phyloP scores from a whole-genome alignment of 805 yeast species.

The Nakazawaea pomicola region DNA sequence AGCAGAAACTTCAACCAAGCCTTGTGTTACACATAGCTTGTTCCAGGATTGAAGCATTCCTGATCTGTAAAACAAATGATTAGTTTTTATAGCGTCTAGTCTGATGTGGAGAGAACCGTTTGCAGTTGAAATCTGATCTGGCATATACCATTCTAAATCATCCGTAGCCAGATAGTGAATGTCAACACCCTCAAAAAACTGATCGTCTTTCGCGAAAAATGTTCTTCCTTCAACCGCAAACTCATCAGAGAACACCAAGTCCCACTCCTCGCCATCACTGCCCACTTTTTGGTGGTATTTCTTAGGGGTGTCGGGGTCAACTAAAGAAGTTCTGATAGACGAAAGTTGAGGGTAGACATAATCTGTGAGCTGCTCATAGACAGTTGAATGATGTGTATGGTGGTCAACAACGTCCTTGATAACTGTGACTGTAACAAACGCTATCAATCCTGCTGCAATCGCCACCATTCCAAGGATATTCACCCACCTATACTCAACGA shows the following conservation, averaged over 20 bases:
- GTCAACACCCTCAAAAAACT: constrained; percentile 74
- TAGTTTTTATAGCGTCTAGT: constrained; percentile 71
- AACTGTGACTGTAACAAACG: neutral
- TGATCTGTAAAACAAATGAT: constrained; percentile 67
- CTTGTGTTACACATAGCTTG: constrained; percentile 75
- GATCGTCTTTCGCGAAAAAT: constrained; percentile 78
- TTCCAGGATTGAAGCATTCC: constrained; percentile 92
- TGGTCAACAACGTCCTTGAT: neutral
- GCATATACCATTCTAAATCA: constrained; percentile 85
- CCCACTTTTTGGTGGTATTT: constrained; percentile 41
- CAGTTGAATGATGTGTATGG: constrained; percentile 16
- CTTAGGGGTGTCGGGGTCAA: constrained; percentile 62
- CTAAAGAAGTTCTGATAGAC: constrained; percentile 46
- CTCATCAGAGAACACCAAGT: constrained; percentile 76
- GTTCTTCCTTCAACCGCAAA: constrained; percentile 78
- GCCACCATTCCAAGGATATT: constrained; percentile 3
- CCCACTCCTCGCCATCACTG: constrained; percentile 55
- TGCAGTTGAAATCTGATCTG: constrained; percentile 68
- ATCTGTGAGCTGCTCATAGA: constrained; percentile 37
- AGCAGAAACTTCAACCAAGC: constrained; percentile 64
- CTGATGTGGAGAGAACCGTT: constrained; percentile 60
- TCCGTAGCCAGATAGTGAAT: constrained; percentile 73
- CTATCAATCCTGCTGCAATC: neutral
- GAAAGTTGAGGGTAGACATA: constrained; percentile 47
- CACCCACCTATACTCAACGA: constrained; percentile 5